phyloP scores from a whole-genome alignment of 345 rosid species.

The Rhodomyrtus tomentosa region DNA sequence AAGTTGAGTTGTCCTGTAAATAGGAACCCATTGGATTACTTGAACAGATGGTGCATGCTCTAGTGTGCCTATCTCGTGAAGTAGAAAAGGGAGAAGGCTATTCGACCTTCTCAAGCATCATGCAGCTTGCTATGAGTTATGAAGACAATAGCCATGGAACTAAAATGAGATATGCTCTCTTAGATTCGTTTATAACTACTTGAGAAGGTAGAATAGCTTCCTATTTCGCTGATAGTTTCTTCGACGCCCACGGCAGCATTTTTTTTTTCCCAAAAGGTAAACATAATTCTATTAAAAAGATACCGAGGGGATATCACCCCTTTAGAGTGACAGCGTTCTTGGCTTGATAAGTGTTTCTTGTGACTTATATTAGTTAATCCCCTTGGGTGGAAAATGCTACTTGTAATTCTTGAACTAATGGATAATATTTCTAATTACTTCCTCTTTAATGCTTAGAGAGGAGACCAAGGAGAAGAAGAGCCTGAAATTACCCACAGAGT shows the following conservation, averaged over 20 bases:
- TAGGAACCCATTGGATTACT: neutral
- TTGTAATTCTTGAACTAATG: neutral
- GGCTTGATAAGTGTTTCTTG: neutral
- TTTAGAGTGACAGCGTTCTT: neutral
- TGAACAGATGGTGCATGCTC: neutral
- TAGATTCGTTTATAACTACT: neutral
- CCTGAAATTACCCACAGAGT: constrained; percentile 86
- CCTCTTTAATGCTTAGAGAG: constrained; percentile 32
- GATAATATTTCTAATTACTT: neutral
- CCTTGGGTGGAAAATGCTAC: neutral
- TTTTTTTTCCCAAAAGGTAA: neutral
- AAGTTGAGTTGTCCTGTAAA: too few relatives aligned
- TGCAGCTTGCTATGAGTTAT: neutral
- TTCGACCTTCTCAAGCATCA: neutral
- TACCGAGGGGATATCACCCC: neutral
- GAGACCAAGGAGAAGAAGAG: constrained; percentile 34
- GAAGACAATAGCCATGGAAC: neutral
- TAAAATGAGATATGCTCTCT: neutral
- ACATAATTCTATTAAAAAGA: neutral
- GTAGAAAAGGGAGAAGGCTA: neutral
- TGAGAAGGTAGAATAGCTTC: neutral
- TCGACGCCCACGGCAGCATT: neutral
- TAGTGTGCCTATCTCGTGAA: neutral
- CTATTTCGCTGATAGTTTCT: neutral
- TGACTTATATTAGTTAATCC: neutral